Conservation (phyloP, 805 yeast species). For the Citeromyces nyonsensis region DNA sequence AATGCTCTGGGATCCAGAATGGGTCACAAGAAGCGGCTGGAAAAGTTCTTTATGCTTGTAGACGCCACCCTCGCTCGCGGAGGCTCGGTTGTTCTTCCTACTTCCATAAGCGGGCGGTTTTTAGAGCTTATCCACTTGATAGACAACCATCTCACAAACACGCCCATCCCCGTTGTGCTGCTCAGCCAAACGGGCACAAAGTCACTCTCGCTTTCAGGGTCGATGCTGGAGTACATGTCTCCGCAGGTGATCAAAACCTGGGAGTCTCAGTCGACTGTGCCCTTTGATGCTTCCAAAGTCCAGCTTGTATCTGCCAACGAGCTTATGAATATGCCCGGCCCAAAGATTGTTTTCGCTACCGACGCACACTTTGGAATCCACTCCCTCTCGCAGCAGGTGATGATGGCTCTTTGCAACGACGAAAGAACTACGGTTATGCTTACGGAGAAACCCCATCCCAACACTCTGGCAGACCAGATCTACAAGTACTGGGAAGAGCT, state of each 20-base stretch:
- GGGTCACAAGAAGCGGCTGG: conserved; percentile 49
- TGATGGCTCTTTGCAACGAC: conserved; percentile 40
- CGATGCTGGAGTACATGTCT: conserved; percentile 94
- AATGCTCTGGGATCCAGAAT: conserved; percentile 49
- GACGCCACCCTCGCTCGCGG: conserved; percentile 56
- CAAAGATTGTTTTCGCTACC: conserved; percentile 70
- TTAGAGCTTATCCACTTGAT: conserved; percentile 63
- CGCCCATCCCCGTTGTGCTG: conserved; percentile 57
- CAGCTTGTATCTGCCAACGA: conserved; percentile 44
- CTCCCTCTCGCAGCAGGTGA: conserved; percentile 34
- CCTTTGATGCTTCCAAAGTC: conserved; percentile 61
- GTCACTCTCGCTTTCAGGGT: conserved; percentile 64
- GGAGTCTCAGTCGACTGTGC: conserved; percentile 60
- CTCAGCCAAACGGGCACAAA: conserved; percentile 72
- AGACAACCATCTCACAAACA: conserved; percentile 46
- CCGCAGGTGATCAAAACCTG: conserved; percentile 73
- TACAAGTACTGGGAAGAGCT: conserved; percentile 36
- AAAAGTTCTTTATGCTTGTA: conserved; percentile 44
- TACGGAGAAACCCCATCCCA: conserved; percentile 44
- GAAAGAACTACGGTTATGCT: conserved; percentile 58
- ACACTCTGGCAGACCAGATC: conserved; percentile 32
- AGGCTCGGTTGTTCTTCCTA: conserved; percentile 74
- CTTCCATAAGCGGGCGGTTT: conserved; percentile 66
- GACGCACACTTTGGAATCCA: conserved; percentile 56
- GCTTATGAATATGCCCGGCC: conserved; percentile 37